phyloP scores from a whole-genome alignment of 1,284 basidiomycete species.

The Lentinus polychrous region DNA sequence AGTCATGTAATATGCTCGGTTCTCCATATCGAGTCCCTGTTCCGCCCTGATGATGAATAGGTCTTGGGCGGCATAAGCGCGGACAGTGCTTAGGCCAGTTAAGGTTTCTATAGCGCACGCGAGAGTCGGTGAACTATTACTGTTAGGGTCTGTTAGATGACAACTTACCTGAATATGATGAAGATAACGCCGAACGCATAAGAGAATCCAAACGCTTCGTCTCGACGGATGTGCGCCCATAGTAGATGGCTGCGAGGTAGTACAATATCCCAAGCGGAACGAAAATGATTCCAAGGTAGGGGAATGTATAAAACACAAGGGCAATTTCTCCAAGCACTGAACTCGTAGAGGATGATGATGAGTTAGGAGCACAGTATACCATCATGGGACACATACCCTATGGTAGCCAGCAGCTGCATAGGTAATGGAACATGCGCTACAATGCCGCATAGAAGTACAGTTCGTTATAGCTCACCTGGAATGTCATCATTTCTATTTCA shows the following conservation, averaged over 20 bases:
- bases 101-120: slow-evolving; percentile 44
- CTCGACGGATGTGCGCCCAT: slow-evolving; percentile 54
- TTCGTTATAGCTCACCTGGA: slow-evolving; percentile 20
- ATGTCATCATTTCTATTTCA: slow-evolving; percentile 35
- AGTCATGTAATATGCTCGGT: slow-evolving; percentile 76
- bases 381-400: neutral
- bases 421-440: no score
- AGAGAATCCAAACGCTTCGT: slow-evolving; percentile 67
- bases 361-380: neutral
- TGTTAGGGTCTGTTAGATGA: slow-evolving; percentile 16
- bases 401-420: neutral
- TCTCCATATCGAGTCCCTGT: slow-evolving; percentile 52
- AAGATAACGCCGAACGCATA: slow-evolving; percentile 59
- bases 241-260: slow-evolving; percentile 41
- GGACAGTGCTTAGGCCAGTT: slow-evolving; percentile 56
- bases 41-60: slow-evolving; percentile 42
- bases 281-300: slow-evolving; percentile 55
- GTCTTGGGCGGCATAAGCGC: slow-evolving; percentile 43
- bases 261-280: slow-evolving; percentile 45
- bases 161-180: slow-evolving; percentile 37
- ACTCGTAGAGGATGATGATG: slow-evolving; percentile 7
- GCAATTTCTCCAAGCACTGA: slow-evolving; percentile 47
- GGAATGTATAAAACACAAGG: slow-evolving; percentile 59
- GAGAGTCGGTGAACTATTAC: no score
- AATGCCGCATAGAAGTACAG: no score